Conservation (phyloP, 2,329 filamentous ascomycete species). For the Myriosclerotinia duriaeana region DNA sequence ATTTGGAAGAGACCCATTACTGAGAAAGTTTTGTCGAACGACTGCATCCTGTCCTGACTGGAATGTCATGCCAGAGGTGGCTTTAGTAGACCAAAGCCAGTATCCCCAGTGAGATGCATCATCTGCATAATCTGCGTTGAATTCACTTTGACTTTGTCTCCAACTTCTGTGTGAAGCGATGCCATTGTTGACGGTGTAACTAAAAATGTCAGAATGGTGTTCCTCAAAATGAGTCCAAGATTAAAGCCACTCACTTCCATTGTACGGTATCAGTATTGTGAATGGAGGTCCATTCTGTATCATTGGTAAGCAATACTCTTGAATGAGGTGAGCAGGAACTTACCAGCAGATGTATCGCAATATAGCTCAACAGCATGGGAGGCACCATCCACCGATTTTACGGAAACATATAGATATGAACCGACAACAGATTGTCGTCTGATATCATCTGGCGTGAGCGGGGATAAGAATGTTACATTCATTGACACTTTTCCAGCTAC, state of each 20-base stretch:
- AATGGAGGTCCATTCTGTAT: constrained; percentile 67
- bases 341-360: constrained; percentile 68
- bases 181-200: constrained; percentile 33
- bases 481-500: constrained; percentile 61
- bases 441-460: constrained; percentile 67
- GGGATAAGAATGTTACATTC: constrained; percentile 69
- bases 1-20: constrained; percentile 62
- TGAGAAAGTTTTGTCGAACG: constrained; percentile 66
- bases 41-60: constrained; percentile 65
- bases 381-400: constrained; percentile 60
- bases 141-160: constrained; percentile 36
- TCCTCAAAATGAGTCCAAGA: constrained; percentile 52
- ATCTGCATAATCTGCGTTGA: constrained; percentile 38
- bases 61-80: constrained; percentile 56
- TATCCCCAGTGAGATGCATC: constrained; percentile 74
- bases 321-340: constrained; percentile 32
- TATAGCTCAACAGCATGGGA: constrained; percentile 69
- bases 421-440: constrained; percentile 67
- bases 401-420: constrained; percentile 66
- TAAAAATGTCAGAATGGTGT: constrained; percentile 48
- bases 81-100: constrained; percentile 72
- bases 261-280: constrained; percentile 55
- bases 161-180: constrained; percentile 33
- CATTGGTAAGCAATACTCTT: neutral
- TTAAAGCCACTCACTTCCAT: constrained; percentile 63